Conservation (phyloP, 805 yeast genomes). For the Saccharomycopsis microspora region DNA sequence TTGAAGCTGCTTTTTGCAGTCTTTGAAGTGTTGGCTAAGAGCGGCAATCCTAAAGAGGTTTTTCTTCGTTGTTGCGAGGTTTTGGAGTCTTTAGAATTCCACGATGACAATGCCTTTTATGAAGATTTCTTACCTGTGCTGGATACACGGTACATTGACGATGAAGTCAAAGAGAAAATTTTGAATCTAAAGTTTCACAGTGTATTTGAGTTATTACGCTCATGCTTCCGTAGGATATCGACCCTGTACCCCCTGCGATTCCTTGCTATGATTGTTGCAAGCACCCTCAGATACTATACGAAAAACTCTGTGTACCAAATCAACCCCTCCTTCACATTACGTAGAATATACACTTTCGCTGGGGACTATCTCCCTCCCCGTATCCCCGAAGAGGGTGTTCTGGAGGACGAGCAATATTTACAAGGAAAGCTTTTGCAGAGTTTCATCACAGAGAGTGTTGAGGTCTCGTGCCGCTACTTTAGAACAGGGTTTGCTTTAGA, state of each 20-base stretch:
- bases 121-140: background rate
- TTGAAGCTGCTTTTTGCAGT: conserved; percentile 30
- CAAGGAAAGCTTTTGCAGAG: conserved; percentile 58
- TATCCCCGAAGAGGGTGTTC: conserved; percentile 17
- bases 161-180: conserved; percentile 16
- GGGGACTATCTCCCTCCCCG: conserved; percentile 42
- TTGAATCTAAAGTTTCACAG: conserved; percentile 53
- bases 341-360: conserved; percentile 53
- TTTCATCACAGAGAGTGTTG: conserved; percentile 43
- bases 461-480: conserved; percentile 25
- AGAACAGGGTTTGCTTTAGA: conserved; percentile 22
- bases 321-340: conserved; percentile 33
- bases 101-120: conserved; percentile 14
- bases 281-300: conserved; percentile 42
- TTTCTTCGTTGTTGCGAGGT: conserved; percentile 63
- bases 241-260: conserved; percentile 75
- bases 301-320: conserved; percentile 26
- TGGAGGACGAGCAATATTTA: conserved; percentile 46
- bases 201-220: conserved; percentile 50
- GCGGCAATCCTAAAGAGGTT: conserved; percentile 76
- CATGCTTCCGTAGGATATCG: conserved; percentile 46
- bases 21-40: conserved; percentile 51
- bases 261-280: conserved; percentile 53
- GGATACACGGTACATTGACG: conserved; percentile 2
- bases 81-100: conserved; percentile 28